Percentiles rank a stretch among this genome's conserved stretches.
These are phyloP conservation scores for Pythium plurisporium DNA, from an alignment of 352 stramenopile species.

Conservation along the genomic window DNA sequence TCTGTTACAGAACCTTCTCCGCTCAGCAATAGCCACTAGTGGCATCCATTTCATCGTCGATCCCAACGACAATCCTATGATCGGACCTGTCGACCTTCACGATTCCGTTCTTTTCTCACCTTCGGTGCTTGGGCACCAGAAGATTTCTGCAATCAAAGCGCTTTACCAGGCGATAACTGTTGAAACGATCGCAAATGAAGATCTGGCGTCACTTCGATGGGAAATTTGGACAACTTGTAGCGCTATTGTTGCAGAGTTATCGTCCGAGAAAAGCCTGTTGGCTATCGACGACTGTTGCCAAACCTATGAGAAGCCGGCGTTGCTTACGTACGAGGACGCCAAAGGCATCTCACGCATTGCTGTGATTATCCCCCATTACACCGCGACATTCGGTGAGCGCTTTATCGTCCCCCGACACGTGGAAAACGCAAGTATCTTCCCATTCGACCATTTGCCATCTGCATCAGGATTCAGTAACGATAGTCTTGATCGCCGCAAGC, in stretches of 20 bases:
- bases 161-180: background rate
- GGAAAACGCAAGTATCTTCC: background rate
- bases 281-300: constrained; percentile 4
- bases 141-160: background rate
- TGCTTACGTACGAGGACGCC: constrained; percentile 5
- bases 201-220: background rate
- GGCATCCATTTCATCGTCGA: constrained; percentile 7
- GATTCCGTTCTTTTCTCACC: background rate
- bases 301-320: constrained; percentile 8
- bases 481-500: background rate
- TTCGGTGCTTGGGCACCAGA: background rate
- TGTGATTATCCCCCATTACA: constrained; percentile 8
- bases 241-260: background rate
- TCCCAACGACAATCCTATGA: background rate
- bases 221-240: background rate
- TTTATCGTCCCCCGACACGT: background rate
- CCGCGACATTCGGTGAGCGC: constrained; percentile 11
- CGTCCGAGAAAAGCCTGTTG: background rate
- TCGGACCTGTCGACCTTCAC: constrained; percentile 8
- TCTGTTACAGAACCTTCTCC: constrained; percentile 7
- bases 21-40: background rate
- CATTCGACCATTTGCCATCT: constrained; percentile 18
- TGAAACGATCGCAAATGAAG: background rate
- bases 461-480: background rate
- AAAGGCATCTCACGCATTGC: background rate